Conservation (phyloP, 2,329 filamentous ascomycete species). For the Exophiala viscosa region DNA sequence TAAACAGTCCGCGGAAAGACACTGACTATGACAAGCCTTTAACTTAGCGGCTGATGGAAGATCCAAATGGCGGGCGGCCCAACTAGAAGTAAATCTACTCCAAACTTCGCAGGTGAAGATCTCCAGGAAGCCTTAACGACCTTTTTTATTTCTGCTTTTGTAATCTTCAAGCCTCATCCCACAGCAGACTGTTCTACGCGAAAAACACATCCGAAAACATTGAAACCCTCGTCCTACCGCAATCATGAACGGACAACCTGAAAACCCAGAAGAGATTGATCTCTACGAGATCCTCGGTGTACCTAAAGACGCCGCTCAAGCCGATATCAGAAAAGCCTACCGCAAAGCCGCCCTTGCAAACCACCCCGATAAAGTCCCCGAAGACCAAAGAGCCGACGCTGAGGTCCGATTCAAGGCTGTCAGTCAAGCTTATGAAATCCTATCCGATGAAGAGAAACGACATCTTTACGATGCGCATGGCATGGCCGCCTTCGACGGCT, state of each 20-base stretch:
- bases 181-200: not conserved
- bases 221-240: not conserved
- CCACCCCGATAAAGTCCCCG: conserved; percentile 93
- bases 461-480: conserved; percentile 88
- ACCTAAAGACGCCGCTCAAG: conserved; percentile 46
- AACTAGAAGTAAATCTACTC: too few species aligned
- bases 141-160: not conserved
- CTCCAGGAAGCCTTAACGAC: not conserved
- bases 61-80: too few species aligned
- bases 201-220: not conserved
- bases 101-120: not conserved
- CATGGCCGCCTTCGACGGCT: conserved; percentile 90
- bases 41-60: too few species aligned
- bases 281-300: conserved; percentile 51
- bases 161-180: not conserved
- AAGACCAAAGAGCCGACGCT: conserved; percentile 76
- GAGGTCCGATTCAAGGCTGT: conserved; percentile 91
- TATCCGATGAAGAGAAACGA: conserved; percentile 91
- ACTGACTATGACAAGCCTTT: too few species aligned
- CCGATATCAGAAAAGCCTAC: conserved; percentile 62
- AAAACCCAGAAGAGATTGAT: conserved; percentile 20
- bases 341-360: conserved; percentile 85
- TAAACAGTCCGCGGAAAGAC: too few species aligned
- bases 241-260: conserved; percentile 20
- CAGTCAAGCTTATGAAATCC: conserved; percentile 94